Conservation (phyloP, 495 filamentous ascomycete species). For the Cladorrhinum samala region DNA sequence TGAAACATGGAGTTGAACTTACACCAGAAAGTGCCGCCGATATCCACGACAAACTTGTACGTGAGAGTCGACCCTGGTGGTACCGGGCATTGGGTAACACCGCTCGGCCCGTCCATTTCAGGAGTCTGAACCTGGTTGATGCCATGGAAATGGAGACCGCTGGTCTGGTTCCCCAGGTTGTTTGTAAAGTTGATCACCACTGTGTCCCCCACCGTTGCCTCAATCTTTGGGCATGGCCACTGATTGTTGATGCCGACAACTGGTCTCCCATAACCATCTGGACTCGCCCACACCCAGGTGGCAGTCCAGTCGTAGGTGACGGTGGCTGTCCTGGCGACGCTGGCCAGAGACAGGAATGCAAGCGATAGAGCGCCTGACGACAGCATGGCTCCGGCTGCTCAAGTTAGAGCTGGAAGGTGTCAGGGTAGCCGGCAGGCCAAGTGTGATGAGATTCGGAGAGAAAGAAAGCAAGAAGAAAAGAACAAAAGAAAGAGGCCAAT, state of each 20-base stretch:
- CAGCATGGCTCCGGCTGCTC: conserved; percentile 10
- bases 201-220: conserved; percentile 64
- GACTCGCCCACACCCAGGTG: conserved; percentile 63
- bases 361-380: conserved; percentile 12
- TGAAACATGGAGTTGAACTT: conserved; percentile 40
- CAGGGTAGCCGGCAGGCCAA: background rate
- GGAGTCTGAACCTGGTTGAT: conserved; percentile 64
- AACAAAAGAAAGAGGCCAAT: background rate
- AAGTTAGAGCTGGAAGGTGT: background rate
- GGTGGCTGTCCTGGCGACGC: conserved; percentile 23
- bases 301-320: conserved; percentile 54
- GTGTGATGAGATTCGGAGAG: too few species aligned
- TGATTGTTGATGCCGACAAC: conserved; percentile 71
- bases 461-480: background rate
- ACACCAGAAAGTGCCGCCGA: conserved; percentile 74
- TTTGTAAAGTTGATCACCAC: conserved; percentile 67
- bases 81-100: conserved; percentile 65
- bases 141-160: conserved; percentile 75
- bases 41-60: conserved; percentile 64
- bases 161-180: conserved; percentile 64
- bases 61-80: conserved; percentile 55
- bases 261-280: conserved; percentile 61
- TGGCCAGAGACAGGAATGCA: conserved; percentile 18
- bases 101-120: conserved; percentile 68
- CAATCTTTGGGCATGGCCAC: conserved; percentile 66